A percentile compares a stretch with the other conserved stretches of the same genome.
These are phyloP conservation scores for Bisporella sp. DNA, from an alignment of 2,329 filamentous ascomycete genomes.

Conservation along the genomic window DNA sequence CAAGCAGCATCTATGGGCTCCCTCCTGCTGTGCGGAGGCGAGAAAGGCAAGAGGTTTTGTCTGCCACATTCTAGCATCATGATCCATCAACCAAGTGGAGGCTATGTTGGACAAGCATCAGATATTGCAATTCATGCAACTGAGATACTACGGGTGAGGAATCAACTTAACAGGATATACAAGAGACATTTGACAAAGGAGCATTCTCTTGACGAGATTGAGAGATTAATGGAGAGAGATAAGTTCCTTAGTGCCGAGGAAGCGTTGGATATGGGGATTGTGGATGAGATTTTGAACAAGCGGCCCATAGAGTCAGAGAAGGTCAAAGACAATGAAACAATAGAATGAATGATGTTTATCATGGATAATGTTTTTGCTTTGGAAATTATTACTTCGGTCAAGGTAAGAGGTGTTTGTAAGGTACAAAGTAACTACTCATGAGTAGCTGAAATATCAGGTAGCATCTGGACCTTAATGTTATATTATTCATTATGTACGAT, in stretches of 20 bases:
- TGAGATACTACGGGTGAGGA: constrained; percentile 82
- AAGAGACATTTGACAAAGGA: constrained; percentile 78
- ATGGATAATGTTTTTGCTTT: no score
- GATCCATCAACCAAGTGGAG: constrained; percentile 90
- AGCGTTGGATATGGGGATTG: constrained; percentile 81
- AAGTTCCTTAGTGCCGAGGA: constrained; percentile 88
- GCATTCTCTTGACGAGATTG: constrained; percentile 74
- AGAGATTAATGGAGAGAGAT: constrained; percentile 93
- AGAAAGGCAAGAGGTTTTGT: constrained; percentile 77
- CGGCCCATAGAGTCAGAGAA: constrained; percentile 32
- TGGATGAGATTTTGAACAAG: constrained; percentile 78
- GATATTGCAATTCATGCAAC: constrained; percentile 97
- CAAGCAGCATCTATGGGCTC: constrained; percentile 95
- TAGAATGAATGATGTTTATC: not conserved
- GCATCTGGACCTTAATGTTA: no score
- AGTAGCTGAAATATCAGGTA: no score
- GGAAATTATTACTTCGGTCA: no score
- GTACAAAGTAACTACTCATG: no score
- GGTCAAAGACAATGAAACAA: constrained; percentile 3
- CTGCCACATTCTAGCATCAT: constrained; percentile 93
- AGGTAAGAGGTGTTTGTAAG: no score
- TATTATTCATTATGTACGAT: no score
- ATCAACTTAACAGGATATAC: constrained; percentile 87
- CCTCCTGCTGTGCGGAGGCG: constrained; percentile 78
- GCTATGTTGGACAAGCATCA: constrained; percentile 55